These are phyloP conservation scores for Plasmodium blacklocki DNA, from an alignment of 169 alveolate genomes.

Conservation along the genomic window DNA sequence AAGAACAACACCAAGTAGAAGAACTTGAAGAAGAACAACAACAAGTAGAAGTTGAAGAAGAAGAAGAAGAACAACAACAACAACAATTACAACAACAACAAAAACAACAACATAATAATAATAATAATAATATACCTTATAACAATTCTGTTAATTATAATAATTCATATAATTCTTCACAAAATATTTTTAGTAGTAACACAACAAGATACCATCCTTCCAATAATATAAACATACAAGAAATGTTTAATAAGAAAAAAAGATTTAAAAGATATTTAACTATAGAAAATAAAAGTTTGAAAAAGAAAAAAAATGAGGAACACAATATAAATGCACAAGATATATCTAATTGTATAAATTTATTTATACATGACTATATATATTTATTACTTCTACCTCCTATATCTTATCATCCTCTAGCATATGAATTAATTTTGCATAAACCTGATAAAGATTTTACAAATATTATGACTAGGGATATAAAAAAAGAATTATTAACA, in stretches of 20 bases:
- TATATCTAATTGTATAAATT: conserved; percentile 12
- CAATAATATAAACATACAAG: not conserved
- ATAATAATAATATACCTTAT: too few relatives aligned
- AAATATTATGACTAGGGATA: conserved; percentile 59
- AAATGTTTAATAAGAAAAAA: conserved; percentile 2
- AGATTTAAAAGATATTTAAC: conserved; percentile 39
- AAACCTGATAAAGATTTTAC: conserved; percentile 66
- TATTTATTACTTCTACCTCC: conserved; percentile 49
- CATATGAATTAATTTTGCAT: conserved; percentile 34
- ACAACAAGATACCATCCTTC: too few relatives aligned
- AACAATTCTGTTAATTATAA: too few relatives aligned
- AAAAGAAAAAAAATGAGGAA: not conserved
- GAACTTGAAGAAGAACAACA: too few relatives aligned
- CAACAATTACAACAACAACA: too few relatives aligned
- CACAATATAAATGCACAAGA: conserved; percentile 21
- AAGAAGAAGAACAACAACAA: too few relatives aligned
- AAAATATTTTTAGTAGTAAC: not conserved
- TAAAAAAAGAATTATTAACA: conserved; percentile 40
- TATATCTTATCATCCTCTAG: conserved; percentile 42
- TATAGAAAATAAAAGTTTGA: conserved; percentile 27
- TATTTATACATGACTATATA: conserved; percentile 44
- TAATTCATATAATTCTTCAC: too few relatives aligned
- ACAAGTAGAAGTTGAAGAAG: too few relatives aligned
- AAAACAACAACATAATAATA: too few relatives aligned
- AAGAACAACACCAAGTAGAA: too few relatives aligned